These are phyloP conservation scores for Thermothelomyces thermophilus DNA, from an alignment of 2,329 filamentous ascomycete genomes.

Conservation along the genomic window DNA sequence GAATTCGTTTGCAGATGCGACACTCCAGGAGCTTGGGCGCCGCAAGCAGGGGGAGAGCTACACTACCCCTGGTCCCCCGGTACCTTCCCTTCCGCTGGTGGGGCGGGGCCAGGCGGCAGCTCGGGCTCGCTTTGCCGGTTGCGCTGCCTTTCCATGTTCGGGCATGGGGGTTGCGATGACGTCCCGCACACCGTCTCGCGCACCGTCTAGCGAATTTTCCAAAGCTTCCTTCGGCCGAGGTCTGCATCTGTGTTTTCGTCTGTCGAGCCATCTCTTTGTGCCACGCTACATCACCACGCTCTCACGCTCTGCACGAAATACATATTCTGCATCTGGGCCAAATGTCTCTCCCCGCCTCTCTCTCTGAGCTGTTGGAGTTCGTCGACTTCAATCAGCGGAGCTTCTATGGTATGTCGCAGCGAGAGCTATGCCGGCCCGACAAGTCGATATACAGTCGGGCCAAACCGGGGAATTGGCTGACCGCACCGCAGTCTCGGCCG, in stretches of 20 bases:
- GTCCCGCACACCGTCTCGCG: constrained; percentile 9
- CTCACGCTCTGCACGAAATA: neutral
- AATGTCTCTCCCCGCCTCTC: constrained; percentile 32
- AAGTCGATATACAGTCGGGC: too few species aligned
- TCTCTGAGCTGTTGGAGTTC: constrained; percentile 51
- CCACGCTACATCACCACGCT: neutral
- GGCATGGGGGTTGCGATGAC: constrained; percentile 5
- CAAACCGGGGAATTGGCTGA: too few species aligned
- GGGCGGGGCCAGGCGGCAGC: neutral
- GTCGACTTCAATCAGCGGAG: constrained; percentile 48
- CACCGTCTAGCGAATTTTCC: constrained; percentile 11
- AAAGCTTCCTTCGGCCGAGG: neutral
- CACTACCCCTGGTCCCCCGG: neutral
- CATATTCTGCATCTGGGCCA: constrained; percentile 4
- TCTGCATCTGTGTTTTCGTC: neutral
- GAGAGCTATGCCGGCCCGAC: too few species aligned
- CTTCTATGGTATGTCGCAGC: constrained; percentile 51
- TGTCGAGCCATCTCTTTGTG: neutral
- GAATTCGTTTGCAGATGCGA: constrained; percentile 16
- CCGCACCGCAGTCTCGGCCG: constrained; percentile 60
- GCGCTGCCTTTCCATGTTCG: neutral
- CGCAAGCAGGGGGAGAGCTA: neutral
- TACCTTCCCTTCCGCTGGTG: constrained; percentile 1
- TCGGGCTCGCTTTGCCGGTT: neutral
- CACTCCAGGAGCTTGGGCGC: constrained; percentile 14